Base-by-base conservation (phyloP, 305 asterid species). In the Fraxinus dipetala region DNA sequence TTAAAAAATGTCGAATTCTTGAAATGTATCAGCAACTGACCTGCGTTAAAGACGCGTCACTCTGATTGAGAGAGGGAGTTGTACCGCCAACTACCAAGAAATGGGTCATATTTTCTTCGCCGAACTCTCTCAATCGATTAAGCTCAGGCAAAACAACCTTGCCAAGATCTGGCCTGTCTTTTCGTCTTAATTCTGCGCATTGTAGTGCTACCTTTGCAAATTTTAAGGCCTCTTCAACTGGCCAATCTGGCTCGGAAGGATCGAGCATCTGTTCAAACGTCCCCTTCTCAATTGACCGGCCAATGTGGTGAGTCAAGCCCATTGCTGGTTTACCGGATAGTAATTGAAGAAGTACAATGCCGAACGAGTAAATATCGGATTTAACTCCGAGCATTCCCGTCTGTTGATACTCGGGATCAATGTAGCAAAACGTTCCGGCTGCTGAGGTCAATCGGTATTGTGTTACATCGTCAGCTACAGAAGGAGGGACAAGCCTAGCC, bases 311-410 rank as follows among this genome's bases (percentile, higher is more conserved):
- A 80, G 98, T 84, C 84, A 95, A 81, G 6, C 97, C 98, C 98
- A 92, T 95, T 3, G 98, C 94, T 35, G 95, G 85, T 59, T 87
- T 95, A 0, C 89, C 93, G 0, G 97, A 92, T 13, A 95, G 40
- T 79, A 95, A 40, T 36, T 95, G 98, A 77, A 95, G 85, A 35
- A 92, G 92, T 63, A 95, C 84, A 11, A 95, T 88, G 13, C 98
- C 98, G 0, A 95, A 87, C 2, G 98, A 93, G 78, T 93, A 95
- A 14, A 95, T 85, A 26, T 95, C 98, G 0, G 98, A 95, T 85
- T 95, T 95, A 59, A 92, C 91, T 38, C 98, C 98, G 1, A 95
- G 93, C 98, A 93, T 93, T 40, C 98, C 98, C 0, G 98, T 92
- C 80, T 93, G 97, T 72, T 95, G 98, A 85, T 95, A 93, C 78